phyloP scores from a whole-genome alignment of 345 rosid species.

The Sonneratia alba region DNA sequence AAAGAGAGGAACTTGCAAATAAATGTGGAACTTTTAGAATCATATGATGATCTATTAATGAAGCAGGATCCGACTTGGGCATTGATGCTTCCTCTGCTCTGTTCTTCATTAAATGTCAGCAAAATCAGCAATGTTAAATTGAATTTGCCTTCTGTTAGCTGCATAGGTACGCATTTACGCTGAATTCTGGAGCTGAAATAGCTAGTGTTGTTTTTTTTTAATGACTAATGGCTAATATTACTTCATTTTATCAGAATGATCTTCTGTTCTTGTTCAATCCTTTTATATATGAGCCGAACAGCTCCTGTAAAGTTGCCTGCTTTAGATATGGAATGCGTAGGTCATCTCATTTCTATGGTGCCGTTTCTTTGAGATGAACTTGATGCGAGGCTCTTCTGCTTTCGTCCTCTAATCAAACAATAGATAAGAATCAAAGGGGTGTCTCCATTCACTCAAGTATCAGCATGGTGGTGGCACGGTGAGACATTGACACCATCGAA shows the following conservation, averaged over 20 bases:
- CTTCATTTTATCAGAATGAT: neutral
- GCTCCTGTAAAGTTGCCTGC: no score
- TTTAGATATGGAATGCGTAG: no score
- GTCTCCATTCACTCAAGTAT: neutral
- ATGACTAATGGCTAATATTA: neutral
- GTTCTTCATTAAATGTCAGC: conserved; percentile 1
- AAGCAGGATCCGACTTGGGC: neutral
- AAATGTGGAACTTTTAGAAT: neutral
- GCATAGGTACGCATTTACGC: neutral
- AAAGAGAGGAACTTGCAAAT: neutral
- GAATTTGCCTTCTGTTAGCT: no score
- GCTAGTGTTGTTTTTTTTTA: neutral
- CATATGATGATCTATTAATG: neutral
- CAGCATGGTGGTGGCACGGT: neutral
- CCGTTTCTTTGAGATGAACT: no score
- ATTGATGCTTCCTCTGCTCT: neutral
- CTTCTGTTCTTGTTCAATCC: neutral
- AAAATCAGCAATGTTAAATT: no score
- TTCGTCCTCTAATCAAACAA: no score
- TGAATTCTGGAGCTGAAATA: neutral
- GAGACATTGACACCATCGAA: neutral
- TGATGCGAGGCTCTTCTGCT: no score
- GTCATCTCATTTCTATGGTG: no score
- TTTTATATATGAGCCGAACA: no score
- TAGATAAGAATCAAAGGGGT: neutral